These are phyloP conservation scores for Harrya chromipes DNA, from an alignment of 768 basidiomycete genomes.

Conservation along the genomic window DNA sequence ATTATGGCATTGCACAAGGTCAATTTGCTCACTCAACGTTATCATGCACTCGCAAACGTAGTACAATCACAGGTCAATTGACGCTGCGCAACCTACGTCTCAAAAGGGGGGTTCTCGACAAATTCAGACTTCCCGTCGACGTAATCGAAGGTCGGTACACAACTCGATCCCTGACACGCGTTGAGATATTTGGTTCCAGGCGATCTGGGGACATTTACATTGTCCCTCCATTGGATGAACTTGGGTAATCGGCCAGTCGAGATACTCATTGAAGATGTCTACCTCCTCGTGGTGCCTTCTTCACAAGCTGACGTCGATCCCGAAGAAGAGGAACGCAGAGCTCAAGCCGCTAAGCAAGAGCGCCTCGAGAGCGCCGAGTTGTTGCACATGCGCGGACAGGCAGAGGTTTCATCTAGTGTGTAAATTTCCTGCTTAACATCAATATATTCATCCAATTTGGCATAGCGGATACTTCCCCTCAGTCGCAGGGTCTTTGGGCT, in stretches of 20 bases:
- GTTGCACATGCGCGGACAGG: slow-evolving; percentile 61
- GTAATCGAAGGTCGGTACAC: slow-evolving; percentile 73
- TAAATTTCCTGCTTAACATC: not conserved
- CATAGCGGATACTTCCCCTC: slow-evolving; percentile 48
- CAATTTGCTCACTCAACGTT: slow-evolving; percentile 9
- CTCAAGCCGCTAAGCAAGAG: slow-evolving; percentile 85
- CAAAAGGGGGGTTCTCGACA: slow-evolving; percentile 92
- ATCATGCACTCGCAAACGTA: slow-evolving; percentile 1
- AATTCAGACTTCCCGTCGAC: slow-evolving; percentile 93
- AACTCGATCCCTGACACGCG: not conserved
- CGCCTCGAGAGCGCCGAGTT: slow-evolving; percentile 86
- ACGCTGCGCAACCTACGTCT: slow-evolving; percentile 79
- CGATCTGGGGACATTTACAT: slow-evolving; percentile 79
- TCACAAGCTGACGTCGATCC: slow-evolving; percentile 65
- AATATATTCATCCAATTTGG: slow-evolving; percentile 5
- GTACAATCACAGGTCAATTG: slow-evolving; percentile 54
- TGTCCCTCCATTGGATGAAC: slow-evolving; percentile 88
- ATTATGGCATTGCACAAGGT: slow-evolving; percentile 90
- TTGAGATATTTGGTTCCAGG: slow-evolving; percentile 43
- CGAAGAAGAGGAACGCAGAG: slow-evolving; percentile 80
- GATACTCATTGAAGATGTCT: slow-evolving; percentile 89
- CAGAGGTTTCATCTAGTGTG: slow-evolving; percentile 49
- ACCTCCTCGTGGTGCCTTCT: slow-evolving; percentile 86
- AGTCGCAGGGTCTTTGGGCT: slow-evolving; percentile 81
- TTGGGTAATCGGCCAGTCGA: slow-evolving; percentile 88